A percentile compares a stretch with the other conserved stretches of the same genome.
These are phyloP conservation scores for Phalaenopsis aphrodite DNA, from an alignment of 106 monocot genomes.

Conservation along the genomic window DNA sequence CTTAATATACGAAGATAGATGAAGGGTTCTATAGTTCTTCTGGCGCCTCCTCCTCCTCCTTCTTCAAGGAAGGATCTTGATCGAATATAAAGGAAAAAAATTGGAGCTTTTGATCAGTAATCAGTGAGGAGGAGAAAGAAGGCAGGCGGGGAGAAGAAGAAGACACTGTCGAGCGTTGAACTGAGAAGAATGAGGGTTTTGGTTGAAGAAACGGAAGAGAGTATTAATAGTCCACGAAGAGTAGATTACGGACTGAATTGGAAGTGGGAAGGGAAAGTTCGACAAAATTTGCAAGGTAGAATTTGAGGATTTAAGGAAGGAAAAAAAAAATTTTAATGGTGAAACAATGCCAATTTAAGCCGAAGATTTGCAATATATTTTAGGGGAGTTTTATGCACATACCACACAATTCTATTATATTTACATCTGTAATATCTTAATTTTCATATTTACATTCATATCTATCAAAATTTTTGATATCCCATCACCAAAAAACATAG, in stretches of 20 bases:
- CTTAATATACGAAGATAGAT: not conserved
- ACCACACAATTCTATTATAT: too few species aligned
- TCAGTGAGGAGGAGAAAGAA: not conserved
- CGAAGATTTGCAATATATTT: not conserved
- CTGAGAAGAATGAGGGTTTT: slow-evolving; percentile 3
- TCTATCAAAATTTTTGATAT: too few species aligned
- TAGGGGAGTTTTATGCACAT: too few species aligned
- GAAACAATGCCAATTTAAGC: not conserved
- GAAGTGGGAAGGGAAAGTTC: not conserved
- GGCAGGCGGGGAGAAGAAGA: not conserved
- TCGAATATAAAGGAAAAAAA: not conserved
- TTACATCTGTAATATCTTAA: too few species aligned
- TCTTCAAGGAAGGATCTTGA: not conserved
- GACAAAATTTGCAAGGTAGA: not conserved
- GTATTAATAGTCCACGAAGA: slow-evolving; percentile 1
- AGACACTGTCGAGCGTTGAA: slow-evolving; percentile 5
- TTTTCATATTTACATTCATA: too few species aligned
- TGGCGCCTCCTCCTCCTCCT: slow-evolving; percentile 11
- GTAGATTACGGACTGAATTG: not conserved
- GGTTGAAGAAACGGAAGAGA: not conserved
- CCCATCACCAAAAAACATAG: too few species aligned
- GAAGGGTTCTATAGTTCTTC: not conserved
- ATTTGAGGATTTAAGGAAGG: not conserved
- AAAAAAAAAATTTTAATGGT: not conserved
- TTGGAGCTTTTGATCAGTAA: not conserved